phyloP scores from a whole-genome alignment of 495 filamentous ascomycete genomes.

The Penicillium maclennaniae region DNA sequence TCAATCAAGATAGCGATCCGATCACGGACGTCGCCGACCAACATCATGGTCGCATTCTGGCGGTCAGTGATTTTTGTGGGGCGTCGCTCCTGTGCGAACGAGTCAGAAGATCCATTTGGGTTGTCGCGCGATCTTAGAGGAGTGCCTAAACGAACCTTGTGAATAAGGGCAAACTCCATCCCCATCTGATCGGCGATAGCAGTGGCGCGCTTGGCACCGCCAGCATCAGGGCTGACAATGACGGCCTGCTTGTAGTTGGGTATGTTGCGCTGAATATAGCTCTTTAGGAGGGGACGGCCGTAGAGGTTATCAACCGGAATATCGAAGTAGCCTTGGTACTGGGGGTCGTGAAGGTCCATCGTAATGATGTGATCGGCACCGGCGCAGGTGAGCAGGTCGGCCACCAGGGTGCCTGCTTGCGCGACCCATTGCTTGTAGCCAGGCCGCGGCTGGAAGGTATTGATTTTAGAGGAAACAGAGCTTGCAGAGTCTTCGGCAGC shows the following conservation, averaged over 20 bases:
- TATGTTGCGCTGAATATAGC: slow-evolving; percentile 85
- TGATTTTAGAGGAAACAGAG: slow-evolving; percentile 43
- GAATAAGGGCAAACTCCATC: slow-evolving; percentile 92
- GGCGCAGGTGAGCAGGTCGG: slow-evolving; percentile 90
- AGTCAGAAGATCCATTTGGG: slow-evolving; percentile 15
- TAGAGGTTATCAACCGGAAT: slow-evolving; percentile 97
- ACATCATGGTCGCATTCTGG: slow-evolving; percentile 98
- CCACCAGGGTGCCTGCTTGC: slow-evolving; percentile 91
- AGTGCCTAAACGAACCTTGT: slow-evolving; percentile 67
- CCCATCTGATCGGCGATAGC: slow-evolving; percentile 90
- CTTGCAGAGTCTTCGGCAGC: slow-evolving; percentile 52
- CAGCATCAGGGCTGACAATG: slow-evolving; percentile 93
- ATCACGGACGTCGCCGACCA: slow-evolving; percentile 82
- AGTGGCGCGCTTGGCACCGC: slow-evolving; percentile 95
- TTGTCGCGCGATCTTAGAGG: slow-evolving; percentile 11
- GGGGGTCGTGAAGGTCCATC: slow-evolving; percentile 93
- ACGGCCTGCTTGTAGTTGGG: slow-evolving; percentile 83
- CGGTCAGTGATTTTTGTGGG: slow-evolving; percentile 90
- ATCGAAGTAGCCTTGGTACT: slow-evolving; percentile 98
- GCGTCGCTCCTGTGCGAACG: slow-evolving; percentile 71
- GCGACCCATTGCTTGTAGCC: slow-evolving; percentile 99
- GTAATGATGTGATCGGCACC: slow-evolving; percentile 96
- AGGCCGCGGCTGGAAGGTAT: slow-evolving; percentile 71
- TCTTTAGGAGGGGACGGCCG: slow-evolving; percentile 78
- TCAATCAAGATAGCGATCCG: slow-evolving; percentile 87